phyloP scores from a whole-genome alignment of 768 basidiomycete species.

The Kondoa malvinella region DNA sequence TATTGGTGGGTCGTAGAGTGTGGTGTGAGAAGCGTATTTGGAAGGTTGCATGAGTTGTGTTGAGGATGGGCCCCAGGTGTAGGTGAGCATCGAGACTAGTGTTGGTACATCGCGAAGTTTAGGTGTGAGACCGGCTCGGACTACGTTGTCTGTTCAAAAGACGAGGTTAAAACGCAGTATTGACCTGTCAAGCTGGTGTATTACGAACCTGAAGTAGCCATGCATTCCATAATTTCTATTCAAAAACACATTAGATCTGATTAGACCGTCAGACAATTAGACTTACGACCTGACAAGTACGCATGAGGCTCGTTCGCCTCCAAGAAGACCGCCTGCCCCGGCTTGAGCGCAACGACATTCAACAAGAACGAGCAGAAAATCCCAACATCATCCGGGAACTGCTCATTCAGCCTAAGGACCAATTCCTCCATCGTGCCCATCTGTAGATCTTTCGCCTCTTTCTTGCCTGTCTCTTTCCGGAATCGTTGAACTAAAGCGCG shows the following conservation, averaged over 20 bases:
- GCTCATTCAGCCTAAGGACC: conserved; percentile 41
- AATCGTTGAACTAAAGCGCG: conserved; percentile 48
- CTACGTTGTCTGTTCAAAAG: conserved; percentile 60
- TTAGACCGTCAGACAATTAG: not conserved
- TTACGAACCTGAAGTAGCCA: conserved; percentile 57
- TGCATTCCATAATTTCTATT: conserved; percentile 91
- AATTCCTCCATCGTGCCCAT: conserved; percentile 34
- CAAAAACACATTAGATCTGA: not conserved
- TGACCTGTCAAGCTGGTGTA: conserved; percentile 2
- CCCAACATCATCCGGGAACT: conserved; percentile 89
- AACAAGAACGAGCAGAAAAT: conserved; percentile 76
- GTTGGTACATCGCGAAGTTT: conserved; percentile 89
- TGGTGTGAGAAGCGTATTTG: conserved; percentile 35
- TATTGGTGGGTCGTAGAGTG: conserved; percentile 76
- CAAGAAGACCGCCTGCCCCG: conserved; percentile 83
- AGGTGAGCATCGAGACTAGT: conserved; percentile 71
- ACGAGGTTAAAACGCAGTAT: not conserved
- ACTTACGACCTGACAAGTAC: conserved; percentile 75
- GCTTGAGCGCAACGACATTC: conserved; percentile 60
- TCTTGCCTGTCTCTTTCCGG: conserved; percentile 35
- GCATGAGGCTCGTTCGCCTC: conserved; percentile 95
- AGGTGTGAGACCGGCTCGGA: conserved; percentile 91
- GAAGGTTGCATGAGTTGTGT: conserved; percentile 54
- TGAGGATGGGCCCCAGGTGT: conserved; percentile 49
- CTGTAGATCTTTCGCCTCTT: conserved; percentile 37